Conservation (phyloP, 2,329 filamentous ascomycete genomes). For the Hypomyces rosellus region DNA sequence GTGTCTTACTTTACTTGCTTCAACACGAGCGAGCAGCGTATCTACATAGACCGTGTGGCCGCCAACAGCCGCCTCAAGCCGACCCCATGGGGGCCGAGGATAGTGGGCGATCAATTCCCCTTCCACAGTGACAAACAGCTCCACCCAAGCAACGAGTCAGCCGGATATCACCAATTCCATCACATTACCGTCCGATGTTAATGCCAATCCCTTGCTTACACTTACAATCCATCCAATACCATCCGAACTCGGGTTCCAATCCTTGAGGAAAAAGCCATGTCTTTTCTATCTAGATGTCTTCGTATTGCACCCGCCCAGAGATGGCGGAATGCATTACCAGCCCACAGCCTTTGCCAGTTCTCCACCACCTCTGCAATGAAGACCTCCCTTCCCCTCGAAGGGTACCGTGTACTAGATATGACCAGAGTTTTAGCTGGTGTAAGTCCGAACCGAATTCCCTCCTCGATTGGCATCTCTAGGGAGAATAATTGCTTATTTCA, state of each 20-base stretch:
- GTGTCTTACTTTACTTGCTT: too few relatives aligned
- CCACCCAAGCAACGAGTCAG: too few relatives aligned
- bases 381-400: constrained; percentile 61
- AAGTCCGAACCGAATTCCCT: constrained; percentile 31
- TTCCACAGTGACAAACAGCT: too few relatives aligned
- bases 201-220: too few relatives aligned
- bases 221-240: too few relatives aligned
- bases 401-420: constrained; percentile 90
- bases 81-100: constrained; percentile 7
- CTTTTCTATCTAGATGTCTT: constrained; percentile 8
- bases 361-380: constrained; percentile 22
- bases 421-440: constrained; percentile 92
- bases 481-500: constrained; percentile 10
- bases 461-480: background rate
- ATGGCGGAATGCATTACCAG: background rate
- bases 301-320: constrained; percentile 1
- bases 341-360: constrained; percentile 20
- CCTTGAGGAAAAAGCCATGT: constrained; percentile 5
- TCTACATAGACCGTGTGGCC: background rate
- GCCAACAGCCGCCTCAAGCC: constrained; percentile 10
- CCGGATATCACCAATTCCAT: too few relatives aligned
- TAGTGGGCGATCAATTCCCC: too few relatives aligned
- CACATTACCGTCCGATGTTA: too few relatives aligned
- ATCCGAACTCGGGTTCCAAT: background rate
- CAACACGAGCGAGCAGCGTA: too few relatives aligned